These are phyloP conservation scores for Annulohypoxylon bovei DNA, from an alignment of 495 filamentous ascomycete genomes.

Conservation along the genomic window DNA sequence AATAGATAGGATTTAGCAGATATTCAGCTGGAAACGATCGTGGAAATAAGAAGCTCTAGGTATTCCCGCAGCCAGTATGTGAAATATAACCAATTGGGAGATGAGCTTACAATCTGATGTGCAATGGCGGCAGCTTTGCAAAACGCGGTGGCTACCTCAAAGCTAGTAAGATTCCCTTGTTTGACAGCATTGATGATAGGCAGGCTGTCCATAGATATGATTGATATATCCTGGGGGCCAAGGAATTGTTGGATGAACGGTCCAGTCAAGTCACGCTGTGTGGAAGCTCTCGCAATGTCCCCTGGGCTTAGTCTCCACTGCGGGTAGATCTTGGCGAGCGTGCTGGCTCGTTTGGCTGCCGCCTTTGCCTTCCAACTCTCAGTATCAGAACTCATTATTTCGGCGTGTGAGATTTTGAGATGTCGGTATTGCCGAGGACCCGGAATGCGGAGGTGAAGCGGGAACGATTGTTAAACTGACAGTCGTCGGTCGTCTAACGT, in stretches of 20 bases:
- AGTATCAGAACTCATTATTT: neutral
- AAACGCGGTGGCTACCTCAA: slow-evolving; percentile 54
- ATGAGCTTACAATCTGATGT: slow-evolving; percentile 62
- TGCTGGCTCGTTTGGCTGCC: slow-evolving; percentile 36
- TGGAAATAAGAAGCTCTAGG: neutral
- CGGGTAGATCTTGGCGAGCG: slow-evolving; percentile 36
- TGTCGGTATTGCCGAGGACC: neutral
- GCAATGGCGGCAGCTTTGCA: slow-evolving; percentile 66
- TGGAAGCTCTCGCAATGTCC: slow-evolving; percentile 28
- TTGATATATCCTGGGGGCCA: slow-evolving; percentile 17
- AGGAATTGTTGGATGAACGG: slow-evolving; percentile 50
- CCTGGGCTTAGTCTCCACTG: slow-evolving; percentile 42
- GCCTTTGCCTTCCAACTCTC: slow-evolving; percentile 41
- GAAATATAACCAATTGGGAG: neutral
- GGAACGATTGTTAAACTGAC: neutral
- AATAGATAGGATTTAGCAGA: slow-evolving; percentile 13
- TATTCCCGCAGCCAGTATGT: neutral
- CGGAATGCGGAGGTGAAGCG: neutral
- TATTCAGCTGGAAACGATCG: neutral
- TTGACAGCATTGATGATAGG: slow-evolving; percentile 38
- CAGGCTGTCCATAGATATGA: slow-evolving; percentile 32
- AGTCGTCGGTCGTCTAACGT: neutral
- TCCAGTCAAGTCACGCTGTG: slow-evolving; percentile 44
- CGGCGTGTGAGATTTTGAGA: neutral
- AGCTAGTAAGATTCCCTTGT: slow-evolving; percentile 34